A percentile compares a stretch with the other conserved stretches of the same genome.
Conservation (phyloP, 2,329 filamentous ascomycete species). For the Escovopsis weberi region DNA sequence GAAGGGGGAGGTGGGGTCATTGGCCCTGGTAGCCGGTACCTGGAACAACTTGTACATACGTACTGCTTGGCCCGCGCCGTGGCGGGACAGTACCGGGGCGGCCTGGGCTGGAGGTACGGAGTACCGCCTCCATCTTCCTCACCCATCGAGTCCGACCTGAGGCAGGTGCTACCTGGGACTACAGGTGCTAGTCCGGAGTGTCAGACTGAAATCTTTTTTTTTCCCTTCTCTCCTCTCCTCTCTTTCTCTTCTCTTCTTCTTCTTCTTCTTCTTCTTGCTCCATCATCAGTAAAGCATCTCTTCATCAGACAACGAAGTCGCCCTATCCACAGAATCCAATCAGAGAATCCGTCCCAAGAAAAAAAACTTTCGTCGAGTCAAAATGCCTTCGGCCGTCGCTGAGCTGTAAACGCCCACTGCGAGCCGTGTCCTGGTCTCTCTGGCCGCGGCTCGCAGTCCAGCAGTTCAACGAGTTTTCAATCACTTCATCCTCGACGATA, state of each 20-base stretch:
- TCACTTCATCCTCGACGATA: constrained; percentile 41
- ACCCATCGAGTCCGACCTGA: not conserved
- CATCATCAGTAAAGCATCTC: constrained; percentile 18
- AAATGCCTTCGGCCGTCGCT: constrained; percentile 64
- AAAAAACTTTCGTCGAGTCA: constrained; percentile 50
- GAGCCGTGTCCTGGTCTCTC: constrained; percentile 35
- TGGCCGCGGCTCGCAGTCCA: constrained; percentile 58
- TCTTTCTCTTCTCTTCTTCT: constrained; percentile 9
- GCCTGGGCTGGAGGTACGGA: no score
- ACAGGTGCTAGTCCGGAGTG: not conserved
- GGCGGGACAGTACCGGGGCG: no score
- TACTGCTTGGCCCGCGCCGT: no score
- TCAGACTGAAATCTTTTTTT: constrained; percentile 9
- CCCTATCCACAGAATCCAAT: constrained; percentile 16
- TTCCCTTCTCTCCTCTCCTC: constrained; percentile 7
- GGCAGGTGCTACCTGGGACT: constrained; percentile 5
- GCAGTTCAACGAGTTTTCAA: constrained; percentile 64
- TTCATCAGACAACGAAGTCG: constrained; percentile 50
- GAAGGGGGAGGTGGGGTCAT: no score
- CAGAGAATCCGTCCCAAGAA: constrained; percentile 20
- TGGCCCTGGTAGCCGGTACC: no score
- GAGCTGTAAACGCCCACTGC: constrained; percentile 87
- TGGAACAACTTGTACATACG: no score
- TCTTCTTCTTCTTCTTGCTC: constrained; percentile 13
- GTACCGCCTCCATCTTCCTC: no score